phyloP scores from a whole-genome alignment of 805 yeast species.

The Metschnikowia anglica region DNA sequence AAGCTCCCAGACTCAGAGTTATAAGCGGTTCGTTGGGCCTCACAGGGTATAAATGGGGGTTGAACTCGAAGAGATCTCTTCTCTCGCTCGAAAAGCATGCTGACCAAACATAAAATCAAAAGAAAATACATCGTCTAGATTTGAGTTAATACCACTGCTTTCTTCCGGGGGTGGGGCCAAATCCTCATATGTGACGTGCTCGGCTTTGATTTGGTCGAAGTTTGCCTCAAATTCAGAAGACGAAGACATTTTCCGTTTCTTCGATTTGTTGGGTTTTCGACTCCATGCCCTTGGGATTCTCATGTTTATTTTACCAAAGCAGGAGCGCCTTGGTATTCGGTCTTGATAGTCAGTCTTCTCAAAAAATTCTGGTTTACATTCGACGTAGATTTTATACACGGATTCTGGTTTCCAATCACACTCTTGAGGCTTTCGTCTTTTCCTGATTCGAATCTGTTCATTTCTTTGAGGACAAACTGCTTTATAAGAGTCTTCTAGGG shows the following conservation, averaged over 20 bases:
- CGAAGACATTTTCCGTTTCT: conserved; percentile 10
- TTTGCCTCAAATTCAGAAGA: conserved; percentile 8
- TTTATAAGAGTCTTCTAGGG: conserved; percentile 16
- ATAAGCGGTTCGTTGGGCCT: conserved; percentile 29
- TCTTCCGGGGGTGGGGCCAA: conserved; percentile 9
- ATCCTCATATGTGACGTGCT: conserved; percentile 7
- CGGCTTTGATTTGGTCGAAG: conserved; percentile 4
- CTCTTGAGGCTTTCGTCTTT: conserved; percentile 17
- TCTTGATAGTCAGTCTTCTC: conserved; percentile 31
- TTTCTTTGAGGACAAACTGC: conserved; percentile 5
- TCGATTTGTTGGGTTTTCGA: conserved; percentile 25
- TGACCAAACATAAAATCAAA: conserved; percentile 17
- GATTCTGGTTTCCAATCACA: conserved; percentile 23
- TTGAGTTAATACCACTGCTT: conserved; percentile 2
- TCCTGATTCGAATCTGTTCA: conserved; percentile 13
- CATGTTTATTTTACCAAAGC: conserved; percentile 44
- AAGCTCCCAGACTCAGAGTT: conserved; percentile 48
- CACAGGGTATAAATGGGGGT: conserved; percentile 43
- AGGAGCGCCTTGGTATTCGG: conserved; percentile 30
- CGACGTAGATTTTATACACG: conserved; percentile 20
- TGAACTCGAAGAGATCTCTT: conserved; percentile 27
- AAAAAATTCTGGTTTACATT: conserved; percentile 26
- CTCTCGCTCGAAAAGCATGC: conserved; percentile 12
- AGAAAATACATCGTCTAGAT: conserved; percentile 12
- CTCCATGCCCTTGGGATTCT: conserved; percentile 40